phyloP scores from a whole-genome alignment of 192 early-diverging fungal genomes.

The Diversispora epigaea region DNA sequence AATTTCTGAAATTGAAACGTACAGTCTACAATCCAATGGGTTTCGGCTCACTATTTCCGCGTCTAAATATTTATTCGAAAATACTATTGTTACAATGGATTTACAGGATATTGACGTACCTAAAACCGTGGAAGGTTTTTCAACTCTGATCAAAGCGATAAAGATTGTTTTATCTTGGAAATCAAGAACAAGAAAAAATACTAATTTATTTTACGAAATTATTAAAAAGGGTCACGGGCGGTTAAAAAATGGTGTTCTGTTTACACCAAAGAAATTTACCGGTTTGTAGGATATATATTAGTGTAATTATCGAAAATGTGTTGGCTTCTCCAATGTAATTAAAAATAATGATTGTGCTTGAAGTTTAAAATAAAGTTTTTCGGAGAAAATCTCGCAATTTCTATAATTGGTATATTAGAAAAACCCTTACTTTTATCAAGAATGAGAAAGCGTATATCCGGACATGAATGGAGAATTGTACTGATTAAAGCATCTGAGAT shows the following conservation, averaged over 20 bases:
- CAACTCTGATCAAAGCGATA: background rate
- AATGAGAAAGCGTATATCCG: constrained; percentile 28
- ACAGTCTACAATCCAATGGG: background rate
- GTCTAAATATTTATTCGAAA: constrained; percentile 18
- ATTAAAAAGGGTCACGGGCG: background rate
- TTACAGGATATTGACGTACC: background rate
- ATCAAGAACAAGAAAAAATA: background rate
- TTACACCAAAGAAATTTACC: background rate
- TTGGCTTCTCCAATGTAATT: too few species aligned
- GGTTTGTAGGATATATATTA: too few species aligned
- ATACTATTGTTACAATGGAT: constrained; percentile 10
- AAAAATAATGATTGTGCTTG: too few species aligned
- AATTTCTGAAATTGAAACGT: background rate
- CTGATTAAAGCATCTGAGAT: constrained; percentile 29
- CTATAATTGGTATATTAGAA: constrained; percentile 26
- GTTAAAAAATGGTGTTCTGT: background rate
- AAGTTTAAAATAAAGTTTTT: too few species aligned
- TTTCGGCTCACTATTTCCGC: background rate
- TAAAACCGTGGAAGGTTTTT: background rate
- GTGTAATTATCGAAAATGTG: too few species aligned
- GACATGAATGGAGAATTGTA: constrained; percentile 26
- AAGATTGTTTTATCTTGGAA: constrained; percentile 10
- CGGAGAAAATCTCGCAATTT: too few species aligned
- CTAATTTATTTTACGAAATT: background rate
- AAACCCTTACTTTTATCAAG: constrained; percentile 23